A percentile compares a stretch with the other conserved stretches of the same genome.
Conservation (phyloP, 2,329 filamentous ascomycete species). For the Tolypocladium paradoxum region DNA sequence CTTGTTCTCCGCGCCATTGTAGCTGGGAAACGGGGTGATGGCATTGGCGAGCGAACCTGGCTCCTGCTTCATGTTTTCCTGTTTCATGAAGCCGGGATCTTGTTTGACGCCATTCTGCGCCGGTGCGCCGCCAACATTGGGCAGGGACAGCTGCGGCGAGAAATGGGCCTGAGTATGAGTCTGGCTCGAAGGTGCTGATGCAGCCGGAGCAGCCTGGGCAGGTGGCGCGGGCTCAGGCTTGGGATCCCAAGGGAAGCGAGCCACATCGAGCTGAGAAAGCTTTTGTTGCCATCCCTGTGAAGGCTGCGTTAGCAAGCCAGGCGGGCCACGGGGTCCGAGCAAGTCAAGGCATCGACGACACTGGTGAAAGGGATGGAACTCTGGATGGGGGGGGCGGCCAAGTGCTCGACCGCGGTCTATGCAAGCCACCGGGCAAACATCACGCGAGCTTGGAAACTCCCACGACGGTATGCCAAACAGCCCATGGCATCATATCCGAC, state of each 20-base stretch:
- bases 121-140: slow-evolving; percentile 16
- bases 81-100: slow-evolving; percentile 35
- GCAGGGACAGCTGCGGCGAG: slow-evolving; percentile 19
- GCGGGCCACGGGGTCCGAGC: background rate
- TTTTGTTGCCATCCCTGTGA: slow-evolving; percentile 86
- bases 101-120: slow-evolving; percentile 28
- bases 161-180: slow-evolving; percentile 21
- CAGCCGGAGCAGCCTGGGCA: slow-evolving; percentile 22
- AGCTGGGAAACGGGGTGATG: slow-evolving; percentile 21
- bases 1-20: slow-evolving; percentile 21
- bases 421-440: background rate
- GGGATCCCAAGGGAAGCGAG: slow-evolving; percentile 91
- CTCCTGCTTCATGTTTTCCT: slow-evolving; percentile 36
- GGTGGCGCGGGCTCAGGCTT: slow-evolving; percentile 50
- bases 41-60: slow-evolving; percentile 22
- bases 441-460: background rate
- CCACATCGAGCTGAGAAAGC: slow-evolving; percentile 73
- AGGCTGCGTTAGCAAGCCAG: slow-evolving; percentile 10
- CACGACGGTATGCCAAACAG: background rate
- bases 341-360: no score
- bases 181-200: slow-evolving; percentile 9
- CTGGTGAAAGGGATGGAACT: background rate
- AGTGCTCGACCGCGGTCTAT: background rate
- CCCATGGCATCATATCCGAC: background rate
- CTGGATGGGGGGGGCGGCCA: background rate